phyloP scores from a whole-genome alignment of 2,329 filamentous ascomycete genomes.

The Phialocephala subalpina region DNA sequence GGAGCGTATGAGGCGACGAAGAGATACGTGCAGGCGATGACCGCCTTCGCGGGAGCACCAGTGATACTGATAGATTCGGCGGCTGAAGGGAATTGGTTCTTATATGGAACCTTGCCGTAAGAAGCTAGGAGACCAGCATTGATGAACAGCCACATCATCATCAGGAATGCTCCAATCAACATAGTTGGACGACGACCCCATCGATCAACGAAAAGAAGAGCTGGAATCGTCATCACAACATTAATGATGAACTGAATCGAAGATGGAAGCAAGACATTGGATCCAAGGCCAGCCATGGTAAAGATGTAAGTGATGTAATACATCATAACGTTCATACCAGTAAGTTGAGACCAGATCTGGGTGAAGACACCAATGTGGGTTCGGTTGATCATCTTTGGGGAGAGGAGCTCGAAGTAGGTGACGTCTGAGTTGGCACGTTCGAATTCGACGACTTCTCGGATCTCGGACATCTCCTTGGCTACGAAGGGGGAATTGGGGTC shows the following conservation, averaged over 20 bases:
- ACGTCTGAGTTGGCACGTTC: constrained; percentile 75
- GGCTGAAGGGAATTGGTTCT: constrained; percentile 47
- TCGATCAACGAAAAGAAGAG: constrained; percentile 76
- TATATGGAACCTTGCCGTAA: constrained; percentile 48
- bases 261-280: constrained; percentile 68
- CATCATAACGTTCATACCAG: constrained; percentile 81
- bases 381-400: constrained; percentile 76
- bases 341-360: constrained; percentile 80
- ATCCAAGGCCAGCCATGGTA: constrained; percentile 72
- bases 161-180: constrained; percentile 59
- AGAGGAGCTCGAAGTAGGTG: constrained; percentile 75
- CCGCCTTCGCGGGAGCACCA: constrained; percentile 59
- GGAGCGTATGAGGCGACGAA: constrained; percentile 64
- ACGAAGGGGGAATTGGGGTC: constrained; percentile 72
- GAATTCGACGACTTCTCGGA: constrained; percentile 79
- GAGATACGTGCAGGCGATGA: constrained; percentile 72
- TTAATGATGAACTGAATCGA: constrained; percentile 83
- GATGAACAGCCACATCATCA: constrained; percentile 51
- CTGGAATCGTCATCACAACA: constrained; percentile 79
- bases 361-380: constrained; percentile 76
- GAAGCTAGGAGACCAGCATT: constrained; percentile 55
- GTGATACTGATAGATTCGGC: constrained; percentile 57
- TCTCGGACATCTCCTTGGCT: constrained; percentile 72
- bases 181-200: constrained; percentile 78
- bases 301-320: constrained; percentile 68